Conservation (phyloP, 225 moss, liverwort and hornwort species). For the Asterella californica region DNA sequence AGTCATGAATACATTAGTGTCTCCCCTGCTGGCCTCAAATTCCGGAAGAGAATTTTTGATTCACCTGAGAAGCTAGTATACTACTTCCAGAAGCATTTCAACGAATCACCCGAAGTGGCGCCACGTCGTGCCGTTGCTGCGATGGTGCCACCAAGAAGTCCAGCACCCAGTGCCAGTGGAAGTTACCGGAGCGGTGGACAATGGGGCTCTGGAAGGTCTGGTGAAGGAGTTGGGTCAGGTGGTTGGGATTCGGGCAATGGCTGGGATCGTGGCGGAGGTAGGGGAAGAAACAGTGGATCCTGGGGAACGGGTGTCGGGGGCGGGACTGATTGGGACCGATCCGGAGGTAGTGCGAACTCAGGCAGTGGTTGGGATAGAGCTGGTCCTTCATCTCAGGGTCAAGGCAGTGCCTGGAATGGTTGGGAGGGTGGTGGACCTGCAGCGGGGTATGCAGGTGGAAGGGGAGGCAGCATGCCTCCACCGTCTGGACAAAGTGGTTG, state of each 20-base stretch:
- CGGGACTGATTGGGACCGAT: constrained; percentile 46
- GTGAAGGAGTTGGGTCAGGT: constrained; percentile 45
- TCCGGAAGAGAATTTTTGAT: constrained; percentile 81
- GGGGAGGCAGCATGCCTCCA: constrained; percentile 34
- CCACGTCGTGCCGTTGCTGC: constrained; percentile 71
- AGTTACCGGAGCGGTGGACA: constrained; percentile 63
- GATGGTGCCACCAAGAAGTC: constrained; percentile 96
- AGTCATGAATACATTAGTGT: constrained; percentile 89
- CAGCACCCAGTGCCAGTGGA: constrained; percentile 50
- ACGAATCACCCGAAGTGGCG: constrained; percentile 79
- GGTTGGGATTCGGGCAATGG: constrained; percentile 62
- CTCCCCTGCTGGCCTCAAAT: constrained; percentile 83
- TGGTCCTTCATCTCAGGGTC: constrained; percentile 32
- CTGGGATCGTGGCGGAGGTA: constrained; percentile 55
- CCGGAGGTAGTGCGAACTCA: constrained; percentile 36
- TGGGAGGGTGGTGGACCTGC: constrained; percentile 42
- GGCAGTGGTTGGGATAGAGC: constrained; percentile 39
- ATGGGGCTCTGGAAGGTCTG: constrained; percentile 57
- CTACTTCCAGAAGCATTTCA: constrained; percentile 94
- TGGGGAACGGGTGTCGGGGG: constrained; percentile 46
- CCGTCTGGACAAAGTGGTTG: constrained; percentile 42
- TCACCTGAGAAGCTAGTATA: constrained; percentile 78
- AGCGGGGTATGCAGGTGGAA: constrained; percentile 39
- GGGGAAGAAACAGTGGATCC: constrained; percentile 50
- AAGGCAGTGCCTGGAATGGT: constrained; percentile 39